phyloP scores from a whole-genome alignment of 2,329 filamentous ascomycete species.

The Fusarium armeniacum region DNA sequence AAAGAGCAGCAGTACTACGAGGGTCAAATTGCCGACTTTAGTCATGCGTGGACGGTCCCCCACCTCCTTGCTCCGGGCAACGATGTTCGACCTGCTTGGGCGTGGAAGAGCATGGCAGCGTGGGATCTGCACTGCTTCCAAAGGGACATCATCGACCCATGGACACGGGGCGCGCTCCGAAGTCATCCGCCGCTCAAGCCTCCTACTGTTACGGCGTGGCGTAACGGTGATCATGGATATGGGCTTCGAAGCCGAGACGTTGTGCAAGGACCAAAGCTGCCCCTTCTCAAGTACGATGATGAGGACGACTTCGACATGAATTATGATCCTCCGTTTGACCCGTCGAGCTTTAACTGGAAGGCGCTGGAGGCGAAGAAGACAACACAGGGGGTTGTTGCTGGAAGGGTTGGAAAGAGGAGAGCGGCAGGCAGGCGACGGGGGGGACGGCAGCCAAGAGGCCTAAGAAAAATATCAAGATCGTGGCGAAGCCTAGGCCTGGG shows the following conservation, averaged over 20 bases:
- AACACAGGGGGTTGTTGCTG: background rate
- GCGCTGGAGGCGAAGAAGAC: background rate
- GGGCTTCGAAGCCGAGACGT: conserved; percentile 1
- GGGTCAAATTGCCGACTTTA: conserved; percentile 8
- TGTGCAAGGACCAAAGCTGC: background rate
- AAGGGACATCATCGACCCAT: fast-evolving
- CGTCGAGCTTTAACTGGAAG: conserved; percentile 25
- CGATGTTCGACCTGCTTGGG: background rate
- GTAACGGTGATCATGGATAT: fast-evolving
- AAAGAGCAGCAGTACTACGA: conserved; percentile 15
- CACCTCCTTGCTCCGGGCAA: conserved; percentile 1
- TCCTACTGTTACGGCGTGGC: background rate
- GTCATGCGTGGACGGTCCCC: conserved; percentile 31
- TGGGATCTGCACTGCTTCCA: conserved; percentile 31
- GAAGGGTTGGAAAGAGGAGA: conserved; percentile 6
- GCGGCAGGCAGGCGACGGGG: background rate
- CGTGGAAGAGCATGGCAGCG: conserved; percentile 28
- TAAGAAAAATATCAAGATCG: background rate
- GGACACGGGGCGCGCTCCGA: fast-evolving
- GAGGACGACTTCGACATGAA: fast-evolving
- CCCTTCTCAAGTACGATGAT: conserved; percentile 2
- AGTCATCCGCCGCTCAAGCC: background rate
- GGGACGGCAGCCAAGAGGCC: background rate
- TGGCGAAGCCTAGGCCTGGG: background rate
- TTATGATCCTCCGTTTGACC: conserved; percentile 15